A percentile compares a stretch with the other conserved stretches of the same genome.
phyloP scores from a whole-genome alignment of 208 protist genomes.

The Jaenimonas drosophilae region DNA sequence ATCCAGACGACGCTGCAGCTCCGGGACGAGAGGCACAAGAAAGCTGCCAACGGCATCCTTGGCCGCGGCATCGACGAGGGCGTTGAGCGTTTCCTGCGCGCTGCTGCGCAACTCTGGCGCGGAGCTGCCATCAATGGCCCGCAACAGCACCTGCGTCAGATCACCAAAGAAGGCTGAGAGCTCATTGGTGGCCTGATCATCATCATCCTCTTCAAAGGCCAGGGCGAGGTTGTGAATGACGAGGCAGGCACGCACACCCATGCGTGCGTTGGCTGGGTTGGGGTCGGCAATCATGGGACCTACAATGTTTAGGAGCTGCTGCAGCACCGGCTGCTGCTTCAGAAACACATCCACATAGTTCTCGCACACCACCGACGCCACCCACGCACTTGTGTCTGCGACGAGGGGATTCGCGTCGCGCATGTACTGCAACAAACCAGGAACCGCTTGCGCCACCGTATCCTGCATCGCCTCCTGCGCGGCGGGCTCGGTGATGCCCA shows the following conservation, averaged over 20 bases:
- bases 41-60: constrained; percentile 40
- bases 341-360: constrained; percentile 78
- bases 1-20: constrained; percentile 59
- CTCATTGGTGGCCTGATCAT: constrained; percentile 60
- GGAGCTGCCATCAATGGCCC: constrained; percentile 59
- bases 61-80: constrained; percentile 79
- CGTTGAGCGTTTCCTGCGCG: constrained; percentile 93
- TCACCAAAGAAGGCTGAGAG: constrained; percentile 84
- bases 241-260: constrained; percentile 89
- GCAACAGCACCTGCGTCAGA: constrained; percentile 48
- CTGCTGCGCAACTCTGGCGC: constrained; percentile 63
- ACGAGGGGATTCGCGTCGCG: constrained; percentile 72
- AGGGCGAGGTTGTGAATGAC: constrained; percentile 93
- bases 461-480: constrained; percentile 61
- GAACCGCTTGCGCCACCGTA: constrained; percentile 82
- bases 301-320: constrained; percentile 66
- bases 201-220: constrained; percentile 68
- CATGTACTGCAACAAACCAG: constrained; percentile 83
- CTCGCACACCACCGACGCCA: constrained; percentile 91
- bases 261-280: constrained; percentile 37
- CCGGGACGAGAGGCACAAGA: constrained; percentile 62
- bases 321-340: constrained; percentile 26
- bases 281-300: constrained; percentile 38
- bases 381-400: constrained; percentile 93
- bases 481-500: constrained; percentile 83